Evolutionary conservation across 1,284 basidiomycete species (phyloP).

Genomic region (Retiboletus fuscus): DNA sequence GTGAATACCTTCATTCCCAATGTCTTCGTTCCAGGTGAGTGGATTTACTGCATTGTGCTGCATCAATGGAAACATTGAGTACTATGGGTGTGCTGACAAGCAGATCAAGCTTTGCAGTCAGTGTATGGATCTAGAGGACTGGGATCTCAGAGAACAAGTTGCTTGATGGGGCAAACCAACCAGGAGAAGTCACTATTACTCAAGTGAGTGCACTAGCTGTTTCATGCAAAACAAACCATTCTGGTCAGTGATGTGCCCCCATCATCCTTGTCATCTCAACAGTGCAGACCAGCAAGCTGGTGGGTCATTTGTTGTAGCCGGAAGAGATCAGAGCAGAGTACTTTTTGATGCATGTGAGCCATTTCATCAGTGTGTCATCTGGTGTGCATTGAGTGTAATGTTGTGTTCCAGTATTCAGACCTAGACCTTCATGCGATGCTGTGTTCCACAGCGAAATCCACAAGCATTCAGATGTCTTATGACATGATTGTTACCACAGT

Average conservation of each 20-base stretch:
- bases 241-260: slow-evolving; percentile 3
- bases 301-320: slow-evolving; percentile 59
- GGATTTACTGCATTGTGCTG: slow-evolving; percentile 45
- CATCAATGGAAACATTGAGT: slow-evolving; percentile 46
- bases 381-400: slow-evolving; percentile 16
- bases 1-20: no score
- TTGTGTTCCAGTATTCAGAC: slow-evolving; percentile 54
- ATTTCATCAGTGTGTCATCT: slow-evolving; percentile 13
- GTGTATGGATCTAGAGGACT: no score
- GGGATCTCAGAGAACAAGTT: slow-evolving; percentile 56
- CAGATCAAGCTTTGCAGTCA: slow-evolving; percentile 51
- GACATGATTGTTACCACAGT: slow-evolving; percentile 51
- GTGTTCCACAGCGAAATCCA: slow-evolving; percentile 53
- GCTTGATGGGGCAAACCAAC: slow-evolving; percentile 47
- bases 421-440: slow-evolving; percentile 57
- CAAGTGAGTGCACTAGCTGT: slow-evolving; percentile 40
- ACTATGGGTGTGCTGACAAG: slow-evolving; percentile 47
- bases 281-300: slow-evolving; percentile 57
- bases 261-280: slow-evolving; percentile 4
- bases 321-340: slow-evolving; percentile 62
- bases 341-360: slow-evolving; percentile 57
- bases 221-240: not conserved
- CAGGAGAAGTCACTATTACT: slow-evolving; percentile 37
- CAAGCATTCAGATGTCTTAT: slow-evolving; percentile 53
- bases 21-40: slow-evolving; percentile 41